These are phyloP conservation scores for Lepidium sativum DNA, from an alignment of 345 rosid genomes.

Conservation along the genomic window DNA sequence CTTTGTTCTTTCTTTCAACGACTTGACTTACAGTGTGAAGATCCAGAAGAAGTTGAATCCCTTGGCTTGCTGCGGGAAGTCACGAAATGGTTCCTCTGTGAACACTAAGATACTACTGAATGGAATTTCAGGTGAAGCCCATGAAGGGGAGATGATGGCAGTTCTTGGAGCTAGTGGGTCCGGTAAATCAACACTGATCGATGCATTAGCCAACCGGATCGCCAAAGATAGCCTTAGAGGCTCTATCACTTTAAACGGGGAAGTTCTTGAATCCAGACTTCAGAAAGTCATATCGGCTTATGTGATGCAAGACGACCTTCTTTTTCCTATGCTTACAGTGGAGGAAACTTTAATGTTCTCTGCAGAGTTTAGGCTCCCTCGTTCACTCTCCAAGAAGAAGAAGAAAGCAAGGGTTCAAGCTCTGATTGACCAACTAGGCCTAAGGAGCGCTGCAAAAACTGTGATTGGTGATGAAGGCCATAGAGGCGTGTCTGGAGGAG, in stretches of 20 bases:
- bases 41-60: slow-evolving; percentile 27
- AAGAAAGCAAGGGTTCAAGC: slow-evolving; percentile 79
- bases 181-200: slow-evolving; percentile 84
- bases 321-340: slow-evolving; percentile 90
- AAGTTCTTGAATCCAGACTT: slow-evolving; percentile 57
- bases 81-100: neutral
- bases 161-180: slow-evolving; percentile 96
- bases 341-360: slow-evolving; percentile 93
- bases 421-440: slow-evolving; percentile 75
- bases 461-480: slow-evolving; percentile 96
- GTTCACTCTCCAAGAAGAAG: slow-evolving; percentile 57
- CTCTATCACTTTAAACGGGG: slow-evolving; percentile 65
- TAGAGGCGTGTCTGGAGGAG: slow-evolving; percentile 90
- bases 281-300: slow-evolving; percentile 87
- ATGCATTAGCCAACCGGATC: slow-evolving; percentile 80
- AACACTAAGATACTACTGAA: slow-evolving; percentile 44
- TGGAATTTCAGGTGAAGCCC: slow-evolving; percentile 52
- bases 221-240: slow-evolving; percentile 71
- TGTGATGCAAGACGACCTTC: slow-evolving; percentile 92
- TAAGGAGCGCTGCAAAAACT: slow-evolving; percentile 63
- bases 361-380: slow-evolving; percentile 91
- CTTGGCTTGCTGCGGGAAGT: slow-evolving; percentile 27
- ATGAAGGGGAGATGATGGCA: slow-evolving; percentile 83
- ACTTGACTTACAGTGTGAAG: slow-evolving; percentile 67
- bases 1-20: slow-evolving; percentile 63